Base-by-base conservation (phyloP, 1,284 basidiomycete genomes). In the Irpex sp. region DNA sequence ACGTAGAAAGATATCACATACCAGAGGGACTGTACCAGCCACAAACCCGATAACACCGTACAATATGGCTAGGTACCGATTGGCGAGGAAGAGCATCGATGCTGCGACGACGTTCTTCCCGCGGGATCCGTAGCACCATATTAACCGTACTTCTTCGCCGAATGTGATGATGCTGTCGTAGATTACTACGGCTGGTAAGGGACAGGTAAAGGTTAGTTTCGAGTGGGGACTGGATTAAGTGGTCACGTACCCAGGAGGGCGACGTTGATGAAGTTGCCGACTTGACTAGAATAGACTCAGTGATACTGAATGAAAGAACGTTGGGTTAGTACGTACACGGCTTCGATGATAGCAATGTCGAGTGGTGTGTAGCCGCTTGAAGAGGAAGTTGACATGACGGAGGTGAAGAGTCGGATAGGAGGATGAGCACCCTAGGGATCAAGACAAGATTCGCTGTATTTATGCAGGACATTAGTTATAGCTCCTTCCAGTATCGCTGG, bases 151-250 rank as follows among this genome's bases (percentile, higher is more conserved):
- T 11, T 44, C 36, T 40, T 36, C 48, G 26, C 59, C 59, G 40
- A 37, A 60, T 21, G 49, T 60, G 49, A 60, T 54, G 34, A 36
- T 11, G 49, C 37, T 11, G 31, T 60, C 59, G 21, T 60, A 60
- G 13, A 54, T 13, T 11, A 60, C 49, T 1, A 60, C n/a, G 11
- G 49, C 59, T 60, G 21, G 0, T n/a, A n/a, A 9, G 9, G 2
- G 4, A 5, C 5, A 1, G 17, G 2, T 40, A 11, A 6, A 34
- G 3, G 31, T 34, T 34, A 34, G 6, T 34, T 34, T 34, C n/a
- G 9, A 40, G 55, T n/a, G 9, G 37, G 11, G 6, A 4, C 0
- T 19, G 48, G 36, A 3, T 7, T 9, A 47, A 47, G 2, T 6
- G 2, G 17, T 1, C 1, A 52, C 59, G 31, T 19, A 54, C 59